Evolutionary conservation across 805 yeast genomes (phyloP).

Genomic region (Deakozyma indianensis): DNA sequence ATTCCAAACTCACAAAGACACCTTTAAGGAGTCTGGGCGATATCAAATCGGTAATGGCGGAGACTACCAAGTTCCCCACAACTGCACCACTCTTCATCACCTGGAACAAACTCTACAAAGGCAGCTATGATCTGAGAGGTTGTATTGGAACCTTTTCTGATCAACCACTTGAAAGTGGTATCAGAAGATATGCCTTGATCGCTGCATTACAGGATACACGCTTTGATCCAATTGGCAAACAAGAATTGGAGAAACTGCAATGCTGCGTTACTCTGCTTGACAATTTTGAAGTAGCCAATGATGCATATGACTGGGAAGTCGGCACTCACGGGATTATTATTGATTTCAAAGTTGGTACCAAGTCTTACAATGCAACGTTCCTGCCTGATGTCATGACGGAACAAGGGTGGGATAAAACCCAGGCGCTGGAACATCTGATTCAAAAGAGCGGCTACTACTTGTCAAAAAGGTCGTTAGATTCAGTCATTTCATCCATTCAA

Average conservation of each 20-base stretch:
- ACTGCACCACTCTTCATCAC: constrained; percentile 69
- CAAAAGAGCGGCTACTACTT: constrained; percentile 39
- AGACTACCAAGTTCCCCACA: constrained; percentile 8
- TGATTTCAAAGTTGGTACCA: constrained; percentile 28
- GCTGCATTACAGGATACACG: constrained; percentile 72
- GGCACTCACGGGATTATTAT: constrained; percentile 76
- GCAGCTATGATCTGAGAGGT: constrained; percentile 46
- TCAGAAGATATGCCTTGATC: constrained; percentile 43
- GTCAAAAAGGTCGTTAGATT: constrained; percentile 14
- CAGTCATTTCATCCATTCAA: constrained; percentile 16
- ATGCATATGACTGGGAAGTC: constrained; percentile 59
- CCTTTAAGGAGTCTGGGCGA: constrained; percentile 6
- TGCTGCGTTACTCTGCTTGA: constrained; percentile 52
- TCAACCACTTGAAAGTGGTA: constrained; percentile 39
- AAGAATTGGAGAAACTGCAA: constrained; percentile 40
- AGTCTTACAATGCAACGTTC: constrained; percentile 56
- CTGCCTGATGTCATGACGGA: constrained; percentile 84
- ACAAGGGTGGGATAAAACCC: constrained; percentile 63
- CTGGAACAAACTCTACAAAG: constrained; percentile 37
- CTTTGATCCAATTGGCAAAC: constrained; percentile 44
- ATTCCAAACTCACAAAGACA: not conserved
- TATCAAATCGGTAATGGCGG: constrained; percentile 6
- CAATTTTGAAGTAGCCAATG: constrained; percentile 37
- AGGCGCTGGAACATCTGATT: constrained; percentile 58
- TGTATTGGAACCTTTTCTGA: constrained; percentile 83